Percentiles rank a stretch among this genome's conserved stretches.
Conservation (phyloP, 2,329 filamentous ascomycete species). For the Arthrinium puccinioides region DNA sequence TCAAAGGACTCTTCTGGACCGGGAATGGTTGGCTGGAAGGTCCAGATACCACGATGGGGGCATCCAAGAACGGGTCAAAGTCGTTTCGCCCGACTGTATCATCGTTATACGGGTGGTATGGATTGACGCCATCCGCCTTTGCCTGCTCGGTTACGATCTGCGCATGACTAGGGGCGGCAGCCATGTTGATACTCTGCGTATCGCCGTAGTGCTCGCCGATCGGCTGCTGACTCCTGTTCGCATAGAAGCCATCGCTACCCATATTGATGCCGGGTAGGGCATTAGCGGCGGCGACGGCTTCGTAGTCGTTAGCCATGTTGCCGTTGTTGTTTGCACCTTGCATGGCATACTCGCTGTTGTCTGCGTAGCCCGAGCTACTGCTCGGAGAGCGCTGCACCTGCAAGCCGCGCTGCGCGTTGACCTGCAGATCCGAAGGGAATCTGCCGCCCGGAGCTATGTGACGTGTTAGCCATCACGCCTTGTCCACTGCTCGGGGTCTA, state of each 20-base stretch:
- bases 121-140: conserved; percentile 48
- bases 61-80: conserved; percentile 10
- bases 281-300: conserved; percentile 51
- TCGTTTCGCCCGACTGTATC: conserved; percentile 7
- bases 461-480: background rate
- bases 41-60: conserved; percentile 13
- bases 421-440: conserved; percentile 89
- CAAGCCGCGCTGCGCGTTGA: conserved; percentile 72
- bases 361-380: conserved; percentile 58
- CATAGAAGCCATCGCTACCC: conserved; percentile 25
- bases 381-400: conserved; percentile 72
- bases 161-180: conserved; percentile 42
- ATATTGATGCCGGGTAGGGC: conserved; percentile 40
- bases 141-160: conserved; percentile 43
- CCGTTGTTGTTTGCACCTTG: conserved; percentile 11
- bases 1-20: too few species aligned
- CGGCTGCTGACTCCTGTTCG: conserved; percentile 11
- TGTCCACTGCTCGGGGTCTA: too few species aligned
- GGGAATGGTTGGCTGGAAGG: conserved; percentile 7
- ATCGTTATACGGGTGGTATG: conserved; percentile 34
- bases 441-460: conserved; percentile 28
- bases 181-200: conserved; percentile 36
- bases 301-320: conserved; percentile 36
- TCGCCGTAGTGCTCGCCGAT: conserved; percentile 35
- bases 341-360: conserved; percentile 17